Percentiles rank a stretch among this genome's conserved stretches.
phyloP scores from a whole-genome alignment of 495 filamentous ascomycete genomes.

The Trichoderma virens region DNA sequence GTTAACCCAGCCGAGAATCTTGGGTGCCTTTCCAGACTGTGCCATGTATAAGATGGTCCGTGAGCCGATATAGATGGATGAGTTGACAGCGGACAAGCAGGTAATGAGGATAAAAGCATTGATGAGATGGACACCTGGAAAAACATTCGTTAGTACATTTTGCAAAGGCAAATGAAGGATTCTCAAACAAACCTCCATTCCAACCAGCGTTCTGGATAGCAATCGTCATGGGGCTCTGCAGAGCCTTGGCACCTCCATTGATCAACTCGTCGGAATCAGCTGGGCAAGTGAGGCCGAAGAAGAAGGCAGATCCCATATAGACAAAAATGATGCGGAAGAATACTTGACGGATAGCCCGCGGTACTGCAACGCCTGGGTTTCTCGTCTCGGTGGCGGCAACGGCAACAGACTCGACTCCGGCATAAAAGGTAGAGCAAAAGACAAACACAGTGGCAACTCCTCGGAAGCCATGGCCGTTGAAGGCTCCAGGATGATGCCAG shows the following conservation, averaged over 20 bases:
- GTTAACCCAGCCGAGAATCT: slow-evolving; percentile 56
- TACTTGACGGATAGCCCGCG: slow-evolving; percentile 64
- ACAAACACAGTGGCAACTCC: slow-evolving; percentile 52
- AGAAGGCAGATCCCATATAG: slow-evolving; percentile 65
- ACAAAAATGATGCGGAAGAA: slow-evolving; percentile 72
- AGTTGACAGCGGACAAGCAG: slow-evolving; percentile 61
- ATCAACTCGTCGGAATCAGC: slow-evolving; percentile 37
- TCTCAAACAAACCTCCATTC: slow-evolving; percentile 21
- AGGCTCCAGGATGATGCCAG: slow-evolving; percentile 63
- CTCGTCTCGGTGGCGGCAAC: slow-evolving; percentile 68
- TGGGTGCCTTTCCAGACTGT: slow-evolving; percentile 55
- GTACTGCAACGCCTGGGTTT: slow-evolving; percentile 63
- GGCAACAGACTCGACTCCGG: slow-evolving; percentile 66
- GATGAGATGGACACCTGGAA: slow-evolving; percentile 50
- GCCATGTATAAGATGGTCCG: slow-evolving; percentile 62
- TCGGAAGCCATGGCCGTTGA: slow-evolving; percentile 53
- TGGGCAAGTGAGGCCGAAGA: slow-evolving; percentile 55
- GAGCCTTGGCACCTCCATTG: slow-evolving; percentile 41
- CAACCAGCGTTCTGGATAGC: slow-evolving; percentile 52
- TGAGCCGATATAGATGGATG: slow-evolving; percentile 59
- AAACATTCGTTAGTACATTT: background rate
- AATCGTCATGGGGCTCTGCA: slow-evolving; percentile 52
- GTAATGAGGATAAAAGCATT: slow-evolving; percentile 66
- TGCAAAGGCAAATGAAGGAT: background rate
- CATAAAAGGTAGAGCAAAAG: slow-evolving; percentile 64